These are phyloP conservation scores for Mariannaea elegans DNA, from an alignment of 2,329 filamentous ascomycete species.

Conservation along the genomic window DNA sequence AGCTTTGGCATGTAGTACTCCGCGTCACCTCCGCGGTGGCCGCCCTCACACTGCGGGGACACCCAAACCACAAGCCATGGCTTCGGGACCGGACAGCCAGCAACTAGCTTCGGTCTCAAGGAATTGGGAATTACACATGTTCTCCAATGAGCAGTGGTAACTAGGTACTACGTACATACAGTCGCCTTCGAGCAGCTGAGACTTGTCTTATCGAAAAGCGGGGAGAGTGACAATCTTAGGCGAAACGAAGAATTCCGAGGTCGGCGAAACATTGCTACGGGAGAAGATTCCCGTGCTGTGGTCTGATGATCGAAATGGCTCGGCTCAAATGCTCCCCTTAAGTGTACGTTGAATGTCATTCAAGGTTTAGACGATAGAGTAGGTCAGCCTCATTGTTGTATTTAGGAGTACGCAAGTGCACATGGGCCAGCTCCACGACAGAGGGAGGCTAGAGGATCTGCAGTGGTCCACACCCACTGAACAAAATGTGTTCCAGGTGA, in stretches of 20 bases:
- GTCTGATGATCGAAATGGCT: neutral
- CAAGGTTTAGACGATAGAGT: neutral
- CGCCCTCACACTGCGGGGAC: neutral
- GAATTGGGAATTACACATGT: neutral
- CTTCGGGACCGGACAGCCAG: neutral
- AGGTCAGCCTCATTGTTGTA: too few species aligned
- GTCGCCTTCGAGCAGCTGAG: too few species aligned
- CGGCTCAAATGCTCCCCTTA: neutral
- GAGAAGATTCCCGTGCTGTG: neutral
- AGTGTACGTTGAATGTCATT: neutral
- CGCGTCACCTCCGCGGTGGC: too few species aligned
- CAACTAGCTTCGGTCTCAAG: neutral
- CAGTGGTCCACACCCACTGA: neutral
- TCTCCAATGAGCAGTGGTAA: neutral
- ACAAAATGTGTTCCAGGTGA: too few species aligned
- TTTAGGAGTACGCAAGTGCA: neutral
- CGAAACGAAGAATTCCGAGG: neutral
- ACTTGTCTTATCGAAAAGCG: neutral
- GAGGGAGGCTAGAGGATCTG: neutral
- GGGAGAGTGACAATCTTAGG: neutral
- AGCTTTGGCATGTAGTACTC: too few species aligned
- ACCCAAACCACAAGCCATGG: neutral
- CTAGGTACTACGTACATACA: too few species aligned
- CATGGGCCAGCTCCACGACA: neutral
- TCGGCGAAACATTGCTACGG: neutral